phyloP scores from a whole-genome alignment of 2,329 filamentous ascomycete genomes.

The Lachnellula suecica region DNA sequence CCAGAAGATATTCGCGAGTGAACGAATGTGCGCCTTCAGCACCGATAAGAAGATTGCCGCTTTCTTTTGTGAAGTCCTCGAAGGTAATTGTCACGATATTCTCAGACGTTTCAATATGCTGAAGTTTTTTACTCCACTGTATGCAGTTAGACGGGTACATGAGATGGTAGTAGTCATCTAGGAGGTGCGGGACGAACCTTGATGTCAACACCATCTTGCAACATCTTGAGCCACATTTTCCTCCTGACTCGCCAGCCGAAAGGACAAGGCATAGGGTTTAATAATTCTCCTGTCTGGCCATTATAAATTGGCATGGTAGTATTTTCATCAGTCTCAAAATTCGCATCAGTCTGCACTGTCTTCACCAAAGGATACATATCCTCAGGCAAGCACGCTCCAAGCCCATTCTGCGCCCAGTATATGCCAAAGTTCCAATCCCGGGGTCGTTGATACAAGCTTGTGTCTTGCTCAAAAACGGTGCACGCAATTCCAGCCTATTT shows the following conservation, averaged over 20 bases:
- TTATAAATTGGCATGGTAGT: constrained; percentile 29
- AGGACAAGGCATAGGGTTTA: constrained; percentile 29
- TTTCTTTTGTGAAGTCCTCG: constrained; percentile 35
- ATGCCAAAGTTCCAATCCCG: constrained; percentile 36
- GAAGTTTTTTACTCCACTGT: constrained; percentile 27
- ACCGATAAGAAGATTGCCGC: constrained; percentile 75
- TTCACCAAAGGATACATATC: constrained; percentile 25
- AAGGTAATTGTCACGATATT: constrained; percentile 29
- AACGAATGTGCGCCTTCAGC: constrained; percentile 92
- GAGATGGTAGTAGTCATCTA: neutral
- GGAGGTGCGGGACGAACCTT: constrained; percentile 14
- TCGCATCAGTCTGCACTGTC: constrained; percentile 27
- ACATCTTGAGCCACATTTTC: constrained; percentile 29
- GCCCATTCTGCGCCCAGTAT: constrained; percentile 34
- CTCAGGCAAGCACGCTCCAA: constrained; percentile 29
- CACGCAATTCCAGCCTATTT: constrained; percentile 25
- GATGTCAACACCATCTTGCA: constrained; percentile 30
- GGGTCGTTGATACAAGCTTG: constrained; percentile 23
- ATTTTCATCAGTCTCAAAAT: constrained; percentile 19
- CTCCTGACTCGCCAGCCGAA: constrained; percentile 28
- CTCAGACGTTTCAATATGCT: constrained; percentile 12
- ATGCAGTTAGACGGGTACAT: no score
- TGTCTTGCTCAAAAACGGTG: constrained; percentile 33
- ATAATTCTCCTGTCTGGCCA: constrained; percentile 25
- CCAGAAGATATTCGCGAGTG: constrained; percentile 82